Base-by-base conservation (phyloP, 1,139 yeast species). In the Protomyces lactucae-debilis region DNA sequence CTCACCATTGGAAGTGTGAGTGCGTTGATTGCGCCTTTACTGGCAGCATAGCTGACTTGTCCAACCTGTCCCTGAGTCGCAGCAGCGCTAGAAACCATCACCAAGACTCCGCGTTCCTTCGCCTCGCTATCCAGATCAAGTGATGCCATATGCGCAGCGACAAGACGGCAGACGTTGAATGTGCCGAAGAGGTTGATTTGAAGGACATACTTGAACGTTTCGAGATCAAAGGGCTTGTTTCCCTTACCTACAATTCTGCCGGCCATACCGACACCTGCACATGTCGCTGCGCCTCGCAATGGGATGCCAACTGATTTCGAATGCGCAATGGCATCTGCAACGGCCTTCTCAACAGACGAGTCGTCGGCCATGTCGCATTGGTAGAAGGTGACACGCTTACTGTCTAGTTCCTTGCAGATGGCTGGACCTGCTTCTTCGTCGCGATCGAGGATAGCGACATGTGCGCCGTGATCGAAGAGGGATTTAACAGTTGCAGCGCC, bases 1-100 rank as follows among this genome's bases (percentile, higher is more conserved):
- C 55, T 35, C 12, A 36, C 55, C 63, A 86, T 82, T 64, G 85
- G 87, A 71, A 86, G 85, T 52, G 90, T 70, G 70, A 77, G 72
- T 66, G 77, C 76, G 59, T 76, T 68, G 43, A 76, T 77, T 3
- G 78, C 79, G 37, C 79, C 78, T 72, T 76, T 76, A 68, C 78
- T 75, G 10, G 78, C 76, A 25, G 77, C 75, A 69, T 76, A 76
- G 52, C 79, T 78, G 51, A 75, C 72, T 68, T 75, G 77, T 18
- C 68, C 68, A n/a, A 60, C 54, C 32, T 65, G 69, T 8, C 69
- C 69, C 8, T 67, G 68, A 37, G 54, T 28, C 23, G 64, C 68
- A 18, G 69, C 65, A 21, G 67, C 69, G 32, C 68, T 67, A 18
- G 68, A 57, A 6, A 67, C 68, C 56, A 60, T 61, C 36, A 67